A percentile compares a stretch with the other conserved stretches of the same genome.
Evolutionary conservation across 345 rosid genomes (phyloP).

Genomic region (Aurinia saxatilis): DNA sequence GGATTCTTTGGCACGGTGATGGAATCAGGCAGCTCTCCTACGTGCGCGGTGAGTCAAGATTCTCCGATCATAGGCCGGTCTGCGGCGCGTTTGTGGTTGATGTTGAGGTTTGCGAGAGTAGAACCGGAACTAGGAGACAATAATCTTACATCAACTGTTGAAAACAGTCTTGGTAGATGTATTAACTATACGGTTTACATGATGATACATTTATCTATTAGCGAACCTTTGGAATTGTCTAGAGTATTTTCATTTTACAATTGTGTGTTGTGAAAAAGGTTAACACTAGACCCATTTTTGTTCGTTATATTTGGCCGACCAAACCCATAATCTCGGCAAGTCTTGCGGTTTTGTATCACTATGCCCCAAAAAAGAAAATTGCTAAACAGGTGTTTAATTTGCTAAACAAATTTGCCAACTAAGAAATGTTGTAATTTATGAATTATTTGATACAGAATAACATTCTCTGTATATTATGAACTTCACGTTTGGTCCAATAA

Average conservation of each 20-base stretch:
- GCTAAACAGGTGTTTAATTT: background rate
- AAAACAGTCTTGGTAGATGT: background rate
- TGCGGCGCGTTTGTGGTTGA: slow-evolving; percentile 52
- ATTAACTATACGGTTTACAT: background rate
- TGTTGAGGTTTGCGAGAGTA: slow-evolving; percentile 39
- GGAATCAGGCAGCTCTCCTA: slow-evolving; percentile 62
- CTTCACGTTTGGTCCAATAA: background rate
- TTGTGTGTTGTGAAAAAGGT: slow-evolving; percentile 8
- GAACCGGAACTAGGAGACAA: slow-evolving; percentile 23
- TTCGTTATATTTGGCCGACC: slow-evolving; percentile 14
- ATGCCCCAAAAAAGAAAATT: background rate
- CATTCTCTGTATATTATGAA: background rate
- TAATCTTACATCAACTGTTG: background rate
- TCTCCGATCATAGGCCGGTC: slow-evolving; percentile 94
- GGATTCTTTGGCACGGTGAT: slow-evolving; percentile 79
- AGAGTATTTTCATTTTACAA: background rate
- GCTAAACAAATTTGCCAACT: slow-evolving; percentile 2
- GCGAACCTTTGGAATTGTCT: background rate
- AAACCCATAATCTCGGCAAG: slow-evolving; percentile 12
- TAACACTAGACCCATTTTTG: background rate
- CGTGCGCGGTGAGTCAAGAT: slow-evolving; percentile 53
- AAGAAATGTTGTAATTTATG: background rate
- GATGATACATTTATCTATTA: background rate
- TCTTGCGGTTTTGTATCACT: slow-evolving; percentile 15
- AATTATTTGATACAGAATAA: background rate